Conservation (phyloP, 805 yeast genomes). For the Saturnispora quitensis region DNA sequence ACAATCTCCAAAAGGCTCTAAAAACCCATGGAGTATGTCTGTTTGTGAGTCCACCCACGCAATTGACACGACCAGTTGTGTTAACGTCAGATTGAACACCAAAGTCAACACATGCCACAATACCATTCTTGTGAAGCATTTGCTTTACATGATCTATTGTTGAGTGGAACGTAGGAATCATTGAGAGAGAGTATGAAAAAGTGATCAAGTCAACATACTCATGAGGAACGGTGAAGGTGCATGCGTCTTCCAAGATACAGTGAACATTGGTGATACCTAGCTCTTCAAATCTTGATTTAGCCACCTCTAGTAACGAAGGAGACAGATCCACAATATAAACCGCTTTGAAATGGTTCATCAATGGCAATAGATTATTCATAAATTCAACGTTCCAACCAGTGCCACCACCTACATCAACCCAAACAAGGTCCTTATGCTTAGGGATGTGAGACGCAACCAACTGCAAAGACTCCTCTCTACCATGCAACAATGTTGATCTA, state of each 20-base stretch:
- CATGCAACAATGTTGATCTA: slow-evolving; percentile 55
- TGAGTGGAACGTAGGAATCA: slow-evolving; percentile 79
- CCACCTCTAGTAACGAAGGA: slow-evolving; percentile 68
- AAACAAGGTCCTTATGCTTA: slow-evolving; percentile 39
- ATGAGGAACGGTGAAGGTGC: slow-evolving; percentile 49
- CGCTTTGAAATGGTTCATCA: slow-evolving; percentile 45
- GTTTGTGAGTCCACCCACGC: slow-evolving; percentile 63
- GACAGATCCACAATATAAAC: slow-evolving; percentile 69
- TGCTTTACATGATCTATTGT: slow-evolving; percentile 60
- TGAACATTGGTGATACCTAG: slow-evolving; percentile 51
- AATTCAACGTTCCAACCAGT: slow-evolving; percentile 76
- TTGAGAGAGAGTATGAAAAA: slow-evolving; percentile 71
- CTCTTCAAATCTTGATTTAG: slow-evolving; percentile 44
- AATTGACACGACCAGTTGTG: slow-evolving; percentile 57
- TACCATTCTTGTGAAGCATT: slow-evolving; percentile 46
- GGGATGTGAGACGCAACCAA: slow-evolving; percentile 50
- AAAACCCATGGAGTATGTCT: slow-evolving; percentile 71
- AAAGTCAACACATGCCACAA: slow-evolving; percentile 68
- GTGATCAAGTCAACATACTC: slow-evolving; percentile 61
- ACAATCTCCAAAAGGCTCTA: slow-evolving; percentile 75
- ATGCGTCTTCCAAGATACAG: slow-evolving; percentile 66
- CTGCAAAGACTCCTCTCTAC: slow-evolving; percentile 55
- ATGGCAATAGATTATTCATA: slow-evolving; percentile 50
- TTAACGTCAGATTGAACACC: slow-evolving; percentile 66
- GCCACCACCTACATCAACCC: slow-evolving; percentile 84